Evolutionary conservation across 1,284 basidiomycete species (phyloP).

Genomic region (Puccinia horiana): DNA sequence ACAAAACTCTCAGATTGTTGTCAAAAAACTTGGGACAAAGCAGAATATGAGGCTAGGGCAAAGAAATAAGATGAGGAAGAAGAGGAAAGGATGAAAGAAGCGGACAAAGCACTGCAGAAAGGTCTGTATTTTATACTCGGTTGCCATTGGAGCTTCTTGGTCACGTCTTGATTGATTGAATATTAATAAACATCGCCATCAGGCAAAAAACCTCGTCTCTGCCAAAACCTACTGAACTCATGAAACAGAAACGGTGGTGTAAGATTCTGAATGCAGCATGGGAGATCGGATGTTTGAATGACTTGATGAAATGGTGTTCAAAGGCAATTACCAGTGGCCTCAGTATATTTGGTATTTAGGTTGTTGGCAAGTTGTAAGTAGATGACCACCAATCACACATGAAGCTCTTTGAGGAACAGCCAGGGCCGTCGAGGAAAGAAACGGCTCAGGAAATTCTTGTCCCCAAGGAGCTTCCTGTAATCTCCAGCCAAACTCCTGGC

Average conservation of each 20-base stretch:
- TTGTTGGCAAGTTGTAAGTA: background rate
- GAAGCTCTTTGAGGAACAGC: too few species aligned
- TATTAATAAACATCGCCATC: slow-evolving; percentile 42
- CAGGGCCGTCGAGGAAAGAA: too few species aligned
- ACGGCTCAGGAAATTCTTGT: too few species aligned
- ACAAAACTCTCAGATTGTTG: slow-evolving; percentile 68
- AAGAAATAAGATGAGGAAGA: slow-evolving; percentile 53
- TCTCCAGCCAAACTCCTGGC: too few species aligned
- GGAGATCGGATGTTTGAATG: background rate
- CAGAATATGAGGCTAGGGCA: slow-evolving; percentile 55
- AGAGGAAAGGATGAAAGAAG: slow-evolving; percentile 52
- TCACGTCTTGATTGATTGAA: background rate
- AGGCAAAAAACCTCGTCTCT: slow-evolving; percentile 79
- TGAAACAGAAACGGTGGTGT: slow-evolving; percentile 66
- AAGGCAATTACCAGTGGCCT: background rate
- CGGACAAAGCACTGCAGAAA: slow-evolving; percentile 51
- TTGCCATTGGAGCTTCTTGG: background rate
- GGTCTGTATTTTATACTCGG: slow-evolving; percentile 41
- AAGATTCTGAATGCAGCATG: slow-evolving; percentile 33
- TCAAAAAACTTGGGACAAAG: slow-evolving; percentile 55
- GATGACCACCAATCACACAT: background rate
- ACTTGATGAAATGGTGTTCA: background rate
- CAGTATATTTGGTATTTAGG: background rate
- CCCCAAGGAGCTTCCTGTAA: too few species aligned
- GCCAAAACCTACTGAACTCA: slow-evolving; percentile 83